Evolutionary conservation across 2,329 filamentous ascomycete species (phyloP).

Genomic region (Clarireedia sp.): DNA sequence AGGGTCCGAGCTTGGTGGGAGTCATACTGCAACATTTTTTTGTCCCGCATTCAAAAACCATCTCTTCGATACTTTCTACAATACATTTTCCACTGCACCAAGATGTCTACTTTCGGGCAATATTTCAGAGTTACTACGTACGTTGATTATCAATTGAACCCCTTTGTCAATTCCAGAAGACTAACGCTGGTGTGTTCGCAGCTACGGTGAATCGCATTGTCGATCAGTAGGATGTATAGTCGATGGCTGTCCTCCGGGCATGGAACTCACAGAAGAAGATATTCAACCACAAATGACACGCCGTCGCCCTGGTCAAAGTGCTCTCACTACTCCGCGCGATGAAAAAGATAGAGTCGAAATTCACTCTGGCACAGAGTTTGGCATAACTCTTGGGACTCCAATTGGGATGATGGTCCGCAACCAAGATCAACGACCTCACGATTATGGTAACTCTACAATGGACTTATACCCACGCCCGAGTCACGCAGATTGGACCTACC

Average conservation of each 20-base stretch:
- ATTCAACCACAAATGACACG: slow-evolving; percentile 95
- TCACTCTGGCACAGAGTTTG: slow-evolving; percentile 86
- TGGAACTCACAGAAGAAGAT: slow-evolving; percentile 75
- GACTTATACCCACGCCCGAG: slow-evolving; percentile 83
- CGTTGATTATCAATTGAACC: slow-evolving; percentile 12
- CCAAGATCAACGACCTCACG: slow-evolving; percentile 84
- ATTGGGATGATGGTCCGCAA: slow-evolving; percentile 84
- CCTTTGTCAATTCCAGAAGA: not conserved
- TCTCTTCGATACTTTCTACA: not conserved
- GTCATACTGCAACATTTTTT: slow-evolving; percentile 18
- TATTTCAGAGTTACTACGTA: slow-evolving; percentile 74
- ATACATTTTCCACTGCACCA: slow-evolving; percentile 3
- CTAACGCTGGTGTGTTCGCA: slow-evolving; percentile 9
- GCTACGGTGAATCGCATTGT: slow-evolving; percentile 81
- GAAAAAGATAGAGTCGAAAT: slow-evolving; percentile 90
- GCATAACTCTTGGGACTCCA: slow-evolving; percentile 81
- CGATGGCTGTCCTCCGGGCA: slow-evolving; percentile 82
- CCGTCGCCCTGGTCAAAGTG: slow-evolving; percentile 79
- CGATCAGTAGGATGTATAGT: slow-evolving; percentile 90
- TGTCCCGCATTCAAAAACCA: not conserved
- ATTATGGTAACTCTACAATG: slow-evolving; percentile 87
- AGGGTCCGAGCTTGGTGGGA: slow-evolving; percentile 19
- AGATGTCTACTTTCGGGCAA: slow-evolving; percentile 82
- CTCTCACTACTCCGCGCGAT: slow-evolving; percentile 83
- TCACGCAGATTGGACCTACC: slow-evolving; percentile 94